Base-by-base conservation (phyloP, 73 alveolate genomes). In the Effrenium voratum region DNA sequence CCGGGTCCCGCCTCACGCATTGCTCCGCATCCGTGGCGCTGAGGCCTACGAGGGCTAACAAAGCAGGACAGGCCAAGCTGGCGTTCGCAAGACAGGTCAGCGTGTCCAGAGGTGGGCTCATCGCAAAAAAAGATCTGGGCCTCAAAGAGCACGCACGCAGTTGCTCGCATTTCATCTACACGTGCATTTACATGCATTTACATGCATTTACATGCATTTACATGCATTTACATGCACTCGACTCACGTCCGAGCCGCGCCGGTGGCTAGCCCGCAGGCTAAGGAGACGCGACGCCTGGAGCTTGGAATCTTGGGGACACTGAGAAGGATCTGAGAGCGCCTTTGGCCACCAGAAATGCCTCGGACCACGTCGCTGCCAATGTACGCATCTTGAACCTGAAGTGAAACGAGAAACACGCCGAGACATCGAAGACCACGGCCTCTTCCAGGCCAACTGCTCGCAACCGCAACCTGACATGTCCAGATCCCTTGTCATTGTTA, bases 1-100 rank as follows among this genome's bases (percentile, higher is more conserved):
- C 5, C 44, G 13, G 32, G 49, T 3, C 47, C 38, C 41, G 38
- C 60, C 87, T 40, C 60, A 76, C 87, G 28, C 87, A 76, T 47
- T 76, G 87, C 60, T 76, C 87, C 24, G 87, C 87, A 43, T 76
- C 87, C 41, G 87, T 76, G 40, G 87, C 87, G 6, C 87, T 76
- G 59, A 76, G 41, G 26, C 87, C 59, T 38, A 19, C 63, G 63
- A 16, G 80, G 46, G 13, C 44, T 13, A 57, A 4, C 72, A 57
- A 26, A 32, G 19, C 72, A 55, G 68, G 68, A 19, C 4, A 57
- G 72, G 36, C 30, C 72, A 57, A 32, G 19, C 68, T 55, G 68
- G 68, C n/a, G 5, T 66, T 34, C 6, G 12, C 77, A 28, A 30
- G 3, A n/a, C 24, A 36, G 82, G 49, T 38, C 82, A 5, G 60